Percentiles rank a stretch among this genome's conserved stretches.
Conservation (phyloP, 2,329 filamentous ascomycete genomes). For the Alternaria gansuensis region DNA sequence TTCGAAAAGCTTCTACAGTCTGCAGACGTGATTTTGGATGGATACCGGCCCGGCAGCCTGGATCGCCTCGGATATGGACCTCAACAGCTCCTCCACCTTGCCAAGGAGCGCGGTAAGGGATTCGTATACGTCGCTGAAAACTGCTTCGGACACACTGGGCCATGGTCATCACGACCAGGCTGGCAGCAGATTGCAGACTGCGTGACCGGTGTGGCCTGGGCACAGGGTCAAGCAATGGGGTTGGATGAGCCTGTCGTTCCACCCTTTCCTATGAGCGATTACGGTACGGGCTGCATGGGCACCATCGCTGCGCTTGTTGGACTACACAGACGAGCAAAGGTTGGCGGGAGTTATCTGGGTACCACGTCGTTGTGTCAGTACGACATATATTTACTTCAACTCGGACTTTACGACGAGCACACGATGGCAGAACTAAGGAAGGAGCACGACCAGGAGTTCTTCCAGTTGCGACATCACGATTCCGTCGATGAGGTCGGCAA, state of each 20-base stretch:
- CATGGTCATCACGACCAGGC: slow-evolving; percentile 70
- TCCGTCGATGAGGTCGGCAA: slow-evolving; percentile 72
- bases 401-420: slow-evolving; percentile 64
- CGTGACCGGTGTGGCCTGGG: slow-evolving; percentile 68
- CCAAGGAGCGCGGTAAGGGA: slow-evolving; percentile 65
- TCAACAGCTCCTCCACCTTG: slow-evolving; percentile 62
- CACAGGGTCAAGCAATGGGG: slow-evolving; percentile 70
- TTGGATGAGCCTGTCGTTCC: slow-evolving; percentile 71
- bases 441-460: slow-evolving; percentile 63
- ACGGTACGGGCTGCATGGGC: slow-evolving; percentile 76
- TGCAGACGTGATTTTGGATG: slow-evolving; percentile 73
- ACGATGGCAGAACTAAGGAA: slow-evolving; percentile 64
- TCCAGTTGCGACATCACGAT: slow-evolving; percentile 66
- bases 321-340: slow-evolving; percentile 68
- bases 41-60: slow-evolving; percentile 73
- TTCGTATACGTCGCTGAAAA: slow-evolving; percentile 75
- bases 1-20: slow-evolving; percentile 69
- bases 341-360: slow-evolving; percentile 72
- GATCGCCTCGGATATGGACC: slow-evolving; percentile 71
- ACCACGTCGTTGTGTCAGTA: slow-evolving; percentile 73
- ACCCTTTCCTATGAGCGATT: slow-evolving; percentile 68
- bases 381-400: slow-evolving; percentile 70
- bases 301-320: slow-evolving; percentile 72
- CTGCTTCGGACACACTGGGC: slow-evolving; percentile 72
- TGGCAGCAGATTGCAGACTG: slow-evolving; percentile 79